phyloP scores from a whole-genome alignment of 169 alveolate species.

The Eimeria sp. region DNA sequence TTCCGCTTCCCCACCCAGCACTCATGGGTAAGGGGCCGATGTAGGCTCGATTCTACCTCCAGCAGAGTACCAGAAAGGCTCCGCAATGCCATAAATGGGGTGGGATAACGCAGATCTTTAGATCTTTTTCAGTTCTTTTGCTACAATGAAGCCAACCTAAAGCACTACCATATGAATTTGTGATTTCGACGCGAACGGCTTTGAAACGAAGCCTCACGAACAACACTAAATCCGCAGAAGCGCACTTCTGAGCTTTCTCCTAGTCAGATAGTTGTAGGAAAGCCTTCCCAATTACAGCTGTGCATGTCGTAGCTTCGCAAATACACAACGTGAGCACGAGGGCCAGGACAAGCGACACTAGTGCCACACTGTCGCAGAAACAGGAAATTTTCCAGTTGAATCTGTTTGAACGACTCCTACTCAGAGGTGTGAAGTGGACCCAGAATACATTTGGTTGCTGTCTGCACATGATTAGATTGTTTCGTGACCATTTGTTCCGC shows the following conservation, averaged over 20 bases:
- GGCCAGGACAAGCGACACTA: background rate
- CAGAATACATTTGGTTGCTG: background rate
- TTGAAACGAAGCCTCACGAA: background rate
- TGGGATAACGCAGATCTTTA: background rate
- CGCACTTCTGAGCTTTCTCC: background rate
- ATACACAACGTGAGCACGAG: background rate
- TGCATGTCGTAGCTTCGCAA: background rate
- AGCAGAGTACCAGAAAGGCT: slow-evolving; percentile 6
- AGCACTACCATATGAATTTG: background rate
- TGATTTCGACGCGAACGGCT: background rate
- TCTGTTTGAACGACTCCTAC: background rate
- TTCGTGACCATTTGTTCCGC: background rate
- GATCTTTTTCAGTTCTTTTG: background rate
- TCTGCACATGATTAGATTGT: background rate
- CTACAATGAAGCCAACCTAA: background rate
- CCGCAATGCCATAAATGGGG: background rate
- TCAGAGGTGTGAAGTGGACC: background rate
- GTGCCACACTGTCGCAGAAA: background rate
- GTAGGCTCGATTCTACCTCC: background rate
- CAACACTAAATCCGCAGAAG: background rate
- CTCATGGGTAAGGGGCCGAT: slow-evolving; percentile 19
- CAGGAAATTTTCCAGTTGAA: background rate
- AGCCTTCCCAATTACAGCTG: background rate
- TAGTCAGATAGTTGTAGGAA: background rate
- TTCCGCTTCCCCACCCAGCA: slow-evolving; percentile 34